phyloP scores from a whole-genome alignment of 495 filamentous ascomycete species.

The Talaromyces liani region DNA sequence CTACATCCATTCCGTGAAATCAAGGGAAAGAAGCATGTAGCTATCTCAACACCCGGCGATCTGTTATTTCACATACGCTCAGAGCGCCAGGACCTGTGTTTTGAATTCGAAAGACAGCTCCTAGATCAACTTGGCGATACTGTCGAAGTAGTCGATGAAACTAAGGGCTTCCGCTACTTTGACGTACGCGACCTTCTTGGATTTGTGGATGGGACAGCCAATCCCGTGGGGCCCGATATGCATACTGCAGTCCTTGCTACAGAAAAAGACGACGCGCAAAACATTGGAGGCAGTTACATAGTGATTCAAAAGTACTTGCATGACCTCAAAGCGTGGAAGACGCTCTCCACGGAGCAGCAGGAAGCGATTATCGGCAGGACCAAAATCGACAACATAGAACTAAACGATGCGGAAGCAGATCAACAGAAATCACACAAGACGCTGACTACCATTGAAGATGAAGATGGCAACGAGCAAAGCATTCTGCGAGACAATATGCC shows the following conservation, averaged over 20 bases:
- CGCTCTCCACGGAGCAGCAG: slow-evolving; percentile 41
- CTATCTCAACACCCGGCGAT: slow-evolving; percentile 46
- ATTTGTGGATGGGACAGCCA: slow-evolving; percentile 54
- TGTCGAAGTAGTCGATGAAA: slow-evolving; percentile 42
- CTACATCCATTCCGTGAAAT: slow-evolving; percentile 44
- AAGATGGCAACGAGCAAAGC: slow-evolving; percentile 41
- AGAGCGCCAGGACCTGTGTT: slow-evolving; percentile 49
- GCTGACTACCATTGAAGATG: slow-evolving; percentile 46
- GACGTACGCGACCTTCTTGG: slow-evolving; percentile 52
- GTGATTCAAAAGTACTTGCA: slow-evolving; percentile 55
- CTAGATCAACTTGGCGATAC: slow-evolving; percentile 40
- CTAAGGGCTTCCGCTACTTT: slow-evolving; percentile 52
- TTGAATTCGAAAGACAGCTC: slow-evolving; percentile 49
- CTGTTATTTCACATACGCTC: slow-evolving; percentile 51
- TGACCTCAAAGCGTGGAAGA: slow-evolving; percentile 38
- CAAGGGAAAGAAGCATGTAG: slow-evolving; percentile 36
- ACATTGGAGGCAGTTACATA: slow-evolving; percentile 46
- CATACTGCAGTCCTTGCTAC: slow-evolving; percentile 35
- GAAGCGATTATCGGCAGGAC: slow-evolving; percentile 50
- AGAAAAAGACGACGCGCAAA: slow-evolving; percentile 28
- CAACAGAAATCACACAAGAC: slow-evolving; percentile 46
- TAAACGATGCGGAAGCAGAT: slow-evolving; percentile 41
- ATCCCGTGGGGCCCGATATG: slow-evolving; percentile 44
- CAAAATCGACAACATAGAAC: slow-evolving; percentile 48
- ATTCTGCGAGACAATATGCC: slow-evolving; percentile 56